Evolutionary conservation across 768 basidiomycete species (phyloP).

Genomic region (Lactarius akahatsu): DNA sequence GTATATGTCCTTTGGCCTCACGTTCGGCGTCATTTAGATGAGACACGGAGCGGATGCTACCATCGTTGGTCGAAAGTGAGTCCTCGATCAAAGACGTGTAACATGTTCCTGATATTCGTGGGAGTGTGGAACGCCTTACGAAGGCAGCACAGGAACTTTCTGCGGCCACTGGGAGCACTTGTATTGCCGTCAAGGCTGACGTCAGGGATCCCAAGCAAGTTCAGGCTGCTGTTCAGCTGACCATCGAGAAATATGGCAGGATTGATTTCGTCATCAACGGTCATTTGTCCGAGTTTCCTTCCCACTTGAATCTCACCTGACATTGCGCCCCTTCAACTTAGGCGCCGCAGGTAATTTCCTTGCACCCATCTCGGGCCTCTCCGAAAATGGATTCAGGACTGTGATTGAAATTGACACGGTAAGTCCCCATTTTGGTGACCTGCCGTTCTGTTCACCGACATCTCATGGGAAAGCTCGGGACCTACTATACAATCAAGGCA

Average conservation of each 20-base stretch:
- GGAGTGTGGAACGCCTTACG: slow-evolving; percentile 68
- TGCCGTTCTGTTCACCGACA: background rate
- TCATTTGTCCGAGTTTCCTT: slow-evolving; percentile 36
- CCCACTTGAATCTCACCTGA: background rate
- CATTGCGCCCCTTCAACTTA: slow-evolving; percentile 34
- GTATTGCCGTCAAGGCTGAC: slow-evolving; percentile 75
- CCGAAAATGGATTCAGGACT: slow-evolving; percentile 87
- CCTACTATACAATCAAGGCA: slow-evolving; percentile 93
- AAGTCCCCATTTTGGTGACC: slow-evolving; percentile 30
- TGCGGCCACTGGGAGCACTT: slow-evolving; percentile 63
- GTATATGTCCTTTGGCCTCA: background rate
- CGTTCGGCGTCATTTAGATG: slow-evolving; percentile 50
- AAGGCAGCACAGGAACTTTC: slow-evolving; percentile 71
- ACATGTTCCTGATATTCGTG: slow-evolving; percentile 10
- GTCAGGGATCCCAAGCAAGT: slow-evolving; percentile 77
- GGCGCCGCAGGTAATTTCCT: slow-evolving; percentile 98
- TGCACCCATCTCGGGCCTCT: slow-evolving; percentile 77
- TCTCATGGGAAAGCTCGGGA: slow-evolving; percentile 64
- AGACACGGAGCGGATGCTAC: slow-evolving; percentile 75
- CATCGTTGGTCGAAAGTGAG: slow-evolving; percentile 88
- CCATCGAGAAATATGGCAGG: slow-evolving; percentile 73
- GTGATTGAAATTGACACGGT: slow-evolving; percentile 95
- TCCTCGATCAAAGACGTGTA: slow-evolving; percentile 16
- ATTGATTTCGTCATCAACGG: slow-evolving; percentile 97
- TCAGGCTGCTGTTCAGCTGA: slow-evolving; percentile 68